Evolutionary conservation across 768 basidiomycete genomes (phyloP).

Genomic region (Mycena venus): DNA sequence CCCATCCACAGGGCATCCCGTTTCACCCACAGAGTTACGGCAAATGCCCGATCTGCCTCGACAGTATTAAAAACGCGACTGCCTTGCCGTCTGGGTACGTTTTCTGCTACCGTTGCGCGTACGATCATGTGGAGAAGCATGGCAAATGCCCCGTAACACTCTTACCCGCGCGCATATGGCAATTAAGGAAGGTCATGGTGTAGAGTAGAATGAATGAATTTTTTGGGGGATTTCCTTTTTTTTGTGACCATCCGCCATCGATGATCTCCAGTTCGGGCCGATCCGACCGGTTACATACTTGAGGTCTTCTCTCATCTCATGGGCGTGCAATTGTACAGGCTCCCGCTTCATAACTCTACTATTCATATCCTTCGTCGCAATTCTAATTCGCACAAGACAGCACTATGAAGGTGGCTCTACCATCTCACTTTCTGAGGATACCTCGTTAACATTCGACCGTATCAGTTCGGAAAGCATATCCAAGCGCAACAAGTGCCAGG

Average conservation of each 20-base stretch:
- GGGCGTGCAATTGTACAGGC: slow-evolving; percentile 23
- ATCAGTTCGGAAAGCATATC: slow-evolving; percentile 97
- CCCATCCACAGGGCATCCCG: slow-evolving; percentile 79
- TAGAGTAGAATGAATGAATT: slow-evolving; percentile 64
- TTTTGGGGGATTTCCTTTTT: too few species aligned
- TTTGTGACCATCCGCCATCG: not conserved
- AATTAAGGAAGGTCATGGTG: slow-evolving; percentile 88
- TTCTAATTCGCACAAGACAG: slow-evolving; percentile 1
- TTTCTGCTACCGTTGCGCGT: slow-evolving; percentile 93
- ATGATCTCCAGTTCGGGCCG: slow-evolving; percentile 11
- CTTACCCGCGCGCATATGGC: slow-evolving; percentile 80
- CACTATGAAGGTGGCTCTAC: slow-evolving; percentile 25
- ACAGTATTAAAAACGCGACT: slow-evolving; percentile 85
- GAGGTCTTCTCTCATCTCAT: slow-evolving; percentile 18
- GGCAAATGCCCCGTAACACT: slow-evolving; percentile 92
- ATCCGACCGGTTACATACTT: not conserved
- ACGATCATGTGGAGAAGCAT: slow-evolving; percentile 83
- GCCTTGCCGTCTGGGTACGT: slow-evolving; percentile 94
- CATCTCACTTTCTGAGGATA: not conserved
- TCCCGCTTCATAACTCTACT: slow-evolving; percentile 12
- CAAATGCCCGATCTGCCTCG: slow-evolving; percentile 85
- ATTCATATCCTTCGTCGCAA: not conserved
- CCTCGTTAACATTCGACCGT: not conserved
- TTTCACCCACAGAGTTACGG: slow-evolving; percentile 79
- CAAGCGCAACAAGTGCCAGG: slow-evolving; percentile 96